Evolutionary conservation across 306 rosid species (phyloP), one percentile per base, ranked within the genome.

Genomic region (Ziziphus jujuba): DNA sequence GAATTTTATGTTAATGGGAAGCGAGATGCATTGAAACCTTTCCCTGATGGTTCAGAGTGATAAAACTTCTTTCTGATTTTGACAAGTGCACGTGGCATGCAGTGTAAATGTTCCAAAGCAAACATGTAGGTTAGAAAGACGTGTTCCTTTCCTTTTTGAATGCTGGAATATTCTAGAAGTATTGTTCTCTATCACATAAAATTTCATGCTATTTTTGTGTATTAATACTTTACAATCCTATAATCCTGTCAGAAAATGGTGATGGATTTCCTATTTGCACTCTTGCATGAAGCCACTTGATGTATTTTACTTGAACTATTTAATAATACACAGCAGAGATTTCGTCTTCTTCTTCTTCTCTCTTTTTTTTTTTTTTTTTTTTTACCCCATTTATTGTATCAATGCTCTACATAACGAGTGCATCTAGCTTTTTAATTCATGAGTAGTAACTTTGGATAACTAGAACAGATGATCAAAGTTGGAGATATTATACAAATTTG

Each of bases 21-120:
- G 63, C 75, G 79, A 55, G 89, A 89, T 73, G 98, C 96, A 19
- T 85, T 92, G 47, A 73, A 82, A 48, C 80, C 84, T 66, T 92
- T 92, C 71, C 98, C 98, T 14, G 88, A 87, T 61, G 98, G 96
- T 77, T 92, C 98, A 52, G 80, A 79, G 4, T 82, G 85, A 71
- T 84, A 64, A 65, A 21, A 50, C n/a, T 59, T 50, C 56, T 43
- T 63, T 72, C 70, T 73, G 75, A 70, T 33, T 9, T 17, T 10
- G 17, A 47, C 19, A 56, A 31, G 48, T 56, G 48, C 45, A 13
- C 66, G 45, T 19, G 48, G 67, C 71, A 56, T 60, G 56, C 66
- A 11, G 31, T 48, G 71, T 77, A 3, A 14, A 14, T 22, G 20
- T 74, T 55, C 54, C 47, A 48, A 48, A 36, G 54, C 70, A 55